These are phyloP conservation scores for Vararia minispora DNA, from an alignment of 768 basidiomycete genomes.

Conservation along the genomic window DNA sequence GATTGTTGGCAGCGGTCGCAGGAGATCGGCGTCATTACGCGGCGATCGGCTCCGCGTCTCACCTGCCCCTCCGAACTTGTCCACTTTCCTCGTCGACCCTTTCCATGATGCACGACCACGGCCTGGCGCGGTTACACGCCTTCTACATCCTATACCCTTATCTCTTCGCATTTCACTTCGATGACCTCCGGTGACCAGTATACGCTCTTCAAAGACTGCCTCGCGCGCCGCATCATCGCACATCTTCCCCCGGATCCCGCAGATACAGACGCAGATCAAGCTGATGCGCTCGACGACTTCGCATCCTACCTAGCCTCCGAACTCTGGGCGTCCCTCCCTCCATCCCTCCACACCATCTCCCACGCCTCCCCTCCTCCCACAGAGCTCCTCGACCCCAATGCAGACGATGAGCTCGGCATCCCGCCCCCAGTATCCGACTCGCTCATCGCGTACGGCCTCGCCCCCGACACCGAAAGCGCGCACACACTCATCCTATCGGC, in stretches of 20 bases:
- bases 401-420: conserved; percentile 11
- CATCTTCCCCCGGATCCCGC: conserved; percentile 15
- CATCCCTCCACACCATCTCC: conserved; percentile 23
- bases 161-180: no score
- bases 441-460: conserved; percentile 36
- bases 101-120: no score
- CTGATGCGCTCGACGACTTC: conserved; percentile 39
- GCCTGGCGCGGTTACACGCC: no score
- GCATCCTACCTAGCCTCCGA: conserved; percentile 39
- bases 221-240: conserved; percentile 30
- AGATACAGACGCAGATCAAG: conserved; percentile 9
- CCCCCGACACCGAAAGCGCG: conserved; percentile 30
- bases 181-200: no score
- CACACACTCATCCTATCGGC: conserved; percentile 28
- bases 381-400: neutral
- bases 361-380: conserved; percentile 23
- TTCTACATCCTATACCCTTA: no score
- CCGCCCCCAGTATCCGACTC: conserved; percentile 37
- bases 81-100: no score
- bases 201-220: conserved; percentile 32
- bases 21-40: no score
- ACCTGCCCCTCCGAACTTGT: no score
- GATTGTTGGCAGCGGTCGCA: no score
- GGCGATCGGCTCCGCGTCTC: no score
- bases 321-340: conserved; percentile 34